A percentile compares a stretch with the other conserved stretches of the same genome.
phyloP scores from a whole-genome alignment of 225 moss, liverwort and hornwort genomes.

The Pseudisothecium myosuroides region DNA sequence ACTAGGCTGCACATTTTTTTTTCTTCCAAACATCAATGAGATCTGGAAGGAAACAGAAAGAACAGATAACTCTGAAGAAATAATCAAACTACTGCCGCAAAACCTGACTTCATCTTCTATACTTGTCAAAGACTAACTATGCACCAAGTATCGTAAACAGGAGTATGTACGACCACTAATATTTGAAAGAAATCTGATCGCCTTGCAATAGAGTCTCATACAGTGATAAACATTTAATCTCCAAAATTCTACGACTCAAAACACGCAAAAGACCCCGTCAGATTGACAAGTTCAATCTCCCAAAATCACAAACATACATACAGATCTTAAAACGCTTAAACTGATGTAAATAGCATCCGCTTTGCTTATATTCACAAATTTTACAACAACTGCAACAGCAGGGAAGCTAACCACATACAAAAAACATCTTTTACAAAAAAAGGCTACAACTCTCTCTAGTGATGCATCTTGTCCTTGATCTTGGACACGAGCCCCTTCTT shows the following conservation, averaged over 20 bases:
- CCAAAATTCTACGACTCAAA: neutral
- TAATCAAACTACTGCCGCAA: neutral
- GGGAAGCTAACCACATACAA: neutral
- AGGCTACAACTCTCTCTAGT: neutral
- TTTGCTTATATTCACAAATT: neutral
- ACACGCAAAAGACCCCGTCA: neutral
- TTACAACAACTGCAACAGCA: neutral
- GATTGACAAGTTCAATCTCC: neutral
- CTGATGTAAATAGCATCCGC: neutral
- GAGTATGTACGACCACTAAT: neutral
- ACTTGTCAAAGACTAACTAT: too few species aligned
- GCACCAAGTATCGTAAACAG: too few species aligned
- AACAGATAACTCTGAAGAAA: too few species aligned
- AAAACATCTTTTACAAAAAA: neutral
- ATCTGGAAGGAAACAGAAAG: neutral
- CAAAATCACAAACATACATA: too few species aligned
- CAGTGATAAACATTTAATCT: too few species aligned
- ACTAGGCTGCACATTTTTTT: neutral
- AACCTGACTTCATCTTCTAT: neutral
- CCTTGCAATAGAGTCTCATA: too few species aligned
- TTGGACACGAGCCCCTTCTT: slow-evolving; percentile 12
- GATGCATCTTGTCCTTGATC: slow-evolving; percentile 27
- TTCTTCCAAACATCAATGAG: neutral
- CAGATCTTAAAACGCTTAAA: too few species aligned
- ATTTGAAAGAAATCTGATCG: neutral